Evolutionary conservation across 139 green algal genomes (phyloP), one percentile per base, ranked within the genome.

Genomic region (Chlamydomonas applanata): DNA sequence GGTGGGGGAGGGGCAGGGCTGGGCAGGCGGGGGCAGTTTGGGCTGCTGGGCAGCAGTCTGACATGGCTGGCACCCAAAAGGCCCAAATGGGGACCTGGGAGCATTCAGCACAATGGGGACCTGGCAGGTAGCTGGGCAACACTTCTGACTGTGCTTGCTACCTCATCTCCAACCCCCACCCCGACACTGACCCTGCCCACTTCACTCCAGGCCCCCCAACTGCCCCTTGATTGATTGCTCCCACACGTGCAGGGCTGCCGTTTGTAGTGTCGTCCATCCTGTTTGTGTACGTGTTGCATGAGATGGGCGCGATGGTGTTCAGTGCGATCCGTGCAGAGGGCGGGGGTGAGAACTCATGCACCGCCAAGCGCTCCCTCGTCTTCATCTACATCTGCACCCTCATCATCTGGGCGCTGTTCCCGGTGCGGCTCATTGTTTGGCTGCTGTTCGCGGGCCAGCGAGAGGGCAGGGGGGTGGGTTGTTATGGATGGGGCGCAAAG

Each of bases 321-420:
- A 52, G 19, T 0, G 78, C 78, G 3, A 72, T 83, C 16, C 44
- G 44, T 33, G 78, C 68, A 34, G 61, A 77, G 29, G 45, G 60
- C 33, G 40, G 5, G 29, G 49, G 25, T 25, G 35, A n/a, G 53
- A 69, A 60, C 71, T 32, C 25, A 1, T 22, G n/a, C 29, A 49
- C 40, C 11, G 40, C 40, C 40, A 49, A 49, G 40, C 71, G 59
- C 71, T 36, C 44, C 44, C 54, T 74, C 9, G 16, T 56, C 13
- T 79, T 82, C 77, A 82, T 82, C 63, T 82, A 78, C 77, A 75
- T 75, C 45, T 78, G 77, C 71, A 82, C 77, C 34, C 53, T 82
- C 25, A 20, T 82, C 30, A 78, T 82, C 1, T 82, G 77, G 77
- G 44, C 14, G 34, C 45, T 82, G 32, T 82, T 82, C 33, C 77